Base-by-base conservation (phyloP, 108 stramenopile genomes). In the Nitzschia inconspicua region DNA sequence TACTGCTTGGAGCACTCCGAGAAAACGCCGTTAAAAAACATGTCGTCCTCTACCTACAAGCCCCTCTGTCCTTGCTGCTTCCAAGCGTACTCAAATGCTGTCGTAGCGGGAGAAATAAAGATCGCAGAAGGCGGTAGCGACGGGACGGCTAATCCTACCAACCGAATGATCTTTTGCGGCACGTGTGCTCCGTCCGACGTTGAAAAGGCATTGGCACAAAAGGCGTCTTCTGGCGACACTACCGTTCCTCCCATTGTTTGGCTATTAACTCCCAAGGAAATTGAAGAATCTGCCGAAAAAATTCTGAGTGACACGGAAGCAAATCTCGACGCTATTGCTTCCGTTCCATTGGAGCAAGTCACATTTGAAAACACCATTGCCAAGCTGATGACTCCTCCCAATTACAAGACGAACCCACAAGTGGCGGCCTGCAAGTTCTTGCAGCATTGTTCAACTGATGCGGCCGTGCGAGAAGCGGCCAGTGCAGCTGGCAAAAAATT, bases 401-500 rank as follows among this genome's bases (percentile, higher is more conserved):
- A 77, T 47, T 77, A 60, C 67, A 77, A 77, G 44, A 77, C 76
- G 23, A 77, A 77, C 34, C 66, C 60, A 4, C 51, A 57, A n/a
- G 23, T 77, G 0, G 60, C 54, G 3, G 59, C 60, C n/a, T 46
- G 47, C 55, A 77, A 77, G 44, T 77, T 77, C 52, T 31, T 77
- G 26, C 72, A 77, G 47, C 76, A 77, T 44, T 77, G 76, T 28
- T 39, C 32, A 10, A 68, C 72, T 40, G 70, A 77, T 43, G 30
- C 50, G 0, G 31, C 18, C 2, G 40, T 77, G 7, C 60, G 76
- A 0, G 71, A 63, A 58, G 76, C 76, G 1, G 76, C 76, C 0
- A 49, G 39, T 30, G 20, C 44, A 24, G 76, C 76, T 7, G 76
- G 76, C 22, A 63, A 60, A 20, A 44, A 32, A 2, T 73, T 77